phyloP scores from a whole-genome alignment of 805 yeast genomes.

The Candida orba region DNA sequence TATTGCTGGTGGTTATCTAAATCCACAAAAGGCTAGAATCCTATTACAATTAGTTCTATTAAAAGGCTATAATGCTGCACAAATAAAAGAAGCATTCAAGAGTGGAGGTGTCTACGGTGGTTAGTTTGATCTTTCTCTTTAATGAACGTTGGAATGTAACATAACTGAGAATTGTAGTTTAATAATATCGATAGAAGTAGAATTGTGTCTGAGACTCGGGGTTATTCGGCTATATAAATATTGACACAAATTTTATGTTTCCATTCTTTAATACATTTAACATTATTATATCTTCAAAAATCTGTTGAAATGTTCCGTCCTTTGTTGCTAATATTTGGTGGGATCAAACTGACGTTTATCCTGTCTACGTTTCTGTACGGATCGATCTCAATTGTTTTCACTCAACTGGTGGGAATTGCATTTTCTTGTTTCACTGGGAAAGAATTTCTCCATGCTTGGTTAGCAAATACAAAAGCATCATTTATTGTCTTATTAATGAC shows the following conservation, averaged over 20 bases:
- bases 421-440: conserved; percentile 25
- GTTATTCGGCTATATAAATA: background rate
- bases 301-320: too few species aligned
- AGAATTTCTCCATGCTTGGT: conserved; percentile 32
- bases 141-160: too few species aligned
- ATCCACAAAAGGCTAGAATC: conserved; percentile 58
- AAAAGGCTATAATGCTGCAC: conserved; percentile 26
- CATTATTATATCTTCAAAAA: too few species aligned
- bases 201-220: background rate
- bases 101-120: conserved; percentile 37
- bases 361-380: conserved; percentile 24
- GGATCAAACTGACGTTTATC: conserved; percentile 9
- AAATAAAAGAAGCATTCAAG: conserved; percentile 32
- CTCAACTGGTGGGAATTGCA: conserved; percentile 36
- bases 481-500: conserved; percentile 51
- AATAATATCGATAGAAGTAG: too few species aligned
- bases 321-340: conserved; percentile 5
- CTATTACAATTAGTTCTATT: conserved; percentile 47
- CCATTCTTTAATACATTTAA: too few species aligned
- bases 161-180: too few species aligned
- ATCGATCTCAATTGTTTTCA: conserved; percentile 35
- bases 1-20: conserved; percentile 57
- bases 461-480: conserved; percentile 48
- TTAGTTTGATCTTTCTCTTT: background rate
- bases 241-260: background rate